Evolutionary conservation across 176 grass and related monocot species (phyloP), one percentile per base, ranked within the genome.

Genomic region (Eragrostis curvula): DNA sequence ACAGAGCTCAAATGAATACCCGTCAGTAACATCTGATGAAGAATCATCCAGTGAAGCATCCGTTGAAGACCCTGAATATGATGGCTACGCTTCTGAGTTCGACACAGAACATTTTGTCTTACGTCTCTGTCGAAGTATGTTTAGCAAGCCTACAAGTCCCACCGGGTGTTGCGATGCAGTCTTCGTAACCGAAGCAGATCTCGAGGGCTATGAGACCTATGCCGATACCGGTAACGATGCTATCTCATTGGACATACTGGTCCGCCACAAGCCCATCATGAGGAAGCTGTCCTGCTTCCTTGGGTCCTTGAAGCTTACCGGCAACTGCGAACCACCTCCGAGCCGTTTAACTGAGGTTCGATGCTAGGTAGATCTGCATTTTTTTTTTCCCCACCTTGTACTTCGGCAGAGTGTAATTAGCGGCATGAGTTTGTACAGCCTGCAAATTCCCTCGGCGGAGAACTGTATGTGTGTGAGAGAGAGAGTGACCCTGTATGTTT

Each of bases 241-340:
- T 20, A 25, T 61, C 10, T 45, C 39, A 15, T 74, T 48, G 43
- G 76, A 85, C 32, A 21, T 83, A 69, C 86, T 88, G 18, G 68
- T 70, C 48, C 46, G 51, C 42, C 79, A 67, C 24, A 86, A 84
- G 51, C 79, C 91, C 39, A 83, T 97, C 71, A 91, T 89, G 12
- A 94, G 81, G 66, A 94, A 68, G 66, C 59, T 94, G 21, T 81
- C 94, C 20, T 91, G 89, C 60, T 74, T 97, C 66, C 90, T 97
- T 72, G 88, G 80, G 51, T 85, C 84, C 17, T 79, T 97, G 74
- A 93, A 89, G 73, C 67, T 89, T 57, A 85, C 78, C 9, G 27
- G 24, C 53, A 87, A 42, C 56, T 89, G 86, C 18, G 82, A 87
- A 72, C 57, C 86, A 44, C 66, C 71, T 53, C 71, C 81, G 11